Conservation (phyloP, 441 rosid species). For the Biscutella laevigata region DNA sequence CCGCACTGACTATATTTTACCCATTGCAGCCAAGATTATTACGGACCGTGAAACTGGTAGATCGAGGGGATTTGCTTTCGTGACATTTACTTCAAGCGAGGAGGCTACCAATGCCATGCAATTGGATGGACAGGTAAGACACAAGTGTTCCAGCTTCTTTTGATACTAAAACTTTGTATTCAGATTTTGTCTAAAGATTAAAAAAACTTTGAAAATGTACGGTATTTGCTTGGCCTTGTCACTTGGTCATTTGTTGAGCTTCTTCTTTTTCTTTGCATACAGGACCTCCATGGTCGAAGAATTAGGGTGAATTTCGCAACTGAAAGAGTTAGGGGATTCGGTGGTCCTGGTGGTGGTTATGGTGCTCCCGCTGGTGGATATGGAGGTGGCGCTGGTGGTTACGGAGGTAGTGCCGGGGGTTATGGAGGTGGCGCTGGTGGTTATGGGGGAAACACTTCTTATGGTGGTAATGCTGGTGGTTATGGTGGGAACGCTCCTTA, state of each 20-base stretch:
- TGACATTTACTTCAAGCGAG: conserved; percentile 56
- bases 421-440: conserved; percentile 5
- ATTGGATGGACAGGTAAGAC: conserved; percentile 82
- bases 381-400: conserved; percentile 16
- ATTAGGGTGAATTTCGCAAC: conserved; percentile 69
- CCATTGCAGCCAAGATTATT: conserved; percentile 62
- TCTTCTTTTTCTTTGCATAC: background rate
- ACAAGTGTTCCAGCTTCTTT: background rate
- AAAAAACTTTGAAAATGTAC: background rate
- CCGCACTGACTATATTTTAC: background rate
- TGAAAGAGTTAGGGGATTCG: conserved; percentile 32
- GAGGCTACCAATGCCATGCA: conserved; percentile 83
- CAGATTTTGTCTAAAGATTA: background rate
- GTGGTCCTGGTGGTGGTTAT: no score
- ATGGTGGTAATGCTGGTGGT: conserved; percentile 5
- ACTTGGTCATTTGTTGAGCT: no score
- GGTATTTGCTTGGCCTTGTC: no score
- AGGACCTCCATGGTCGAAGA: conserved; percentile 35
- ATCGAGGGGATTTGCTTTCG: conserved; percentile 90
- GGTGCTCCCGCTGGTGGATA: conserved; percentile 25
- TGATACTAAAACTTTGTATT: background rate
- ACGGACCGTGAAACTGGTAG: conserved; percentile 84
- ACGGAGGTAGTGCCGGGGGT: conserved; percentile 10
- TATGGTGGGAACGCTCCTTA: conserved; percentile 4
- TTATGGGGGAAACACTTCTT: background rate